Evolutionary conservation across 192 early-diverging fungal species (phyloP).

Genomic region (Backusella sp.): DNA sequence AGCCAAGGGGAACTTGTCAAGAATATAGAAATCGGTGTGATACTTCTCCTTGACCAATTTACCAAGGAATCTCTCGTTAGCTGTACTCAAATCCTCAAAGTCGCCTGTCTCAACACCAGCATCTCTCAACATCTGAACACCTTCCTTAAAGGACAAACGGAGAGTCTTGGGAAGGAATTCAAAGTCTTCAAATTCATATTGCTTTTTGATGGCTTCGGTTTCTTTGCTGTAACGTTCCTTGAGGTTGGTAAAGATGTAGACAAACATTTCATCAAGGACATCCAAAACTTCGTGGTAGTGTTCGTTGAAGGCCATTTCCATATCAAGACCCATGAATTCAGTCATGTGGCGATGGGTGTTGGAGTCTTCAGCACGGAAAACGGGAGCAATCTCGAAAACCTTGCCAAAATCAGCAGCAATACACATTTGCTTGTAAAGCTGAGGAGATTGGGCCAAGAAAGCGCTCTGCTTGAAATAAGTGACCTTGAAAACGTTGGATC

Average conservation of each 20-base stretch:
- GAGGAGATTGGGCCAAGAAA: constrained; percentile 96
- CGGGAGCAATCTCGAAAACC: constrained; percentile 96
- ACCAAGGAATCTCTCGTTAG: constrained; percentile 82
- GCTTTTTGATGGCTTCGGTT: constrained; percentile 80
- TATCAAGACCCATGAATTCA: constrained; percentile 96
- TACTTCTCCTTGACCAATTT: constrained; percentile 90
- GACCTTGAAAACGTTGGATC: constrained; percentile 97
- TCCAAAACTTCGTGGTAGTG: constrained; percentile 99
- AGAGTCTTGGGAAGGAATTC: constrained; percentile 82
- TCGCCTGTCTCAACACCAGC: constrained; percentile 89
- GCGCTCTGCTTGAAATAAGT: constrained; percentile 94
- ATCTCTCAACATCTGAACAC: constrained; percentile 83
- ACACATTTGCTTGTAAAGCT: constrained; percentile 99
- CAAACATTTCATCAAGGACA: constrained; percentile 89
- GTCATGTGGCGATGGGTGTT: constrained; percentile 99
- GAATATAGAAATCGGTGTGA: constrained; percentile 96
- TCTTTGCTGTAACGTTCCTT: constrained; percentile 80
- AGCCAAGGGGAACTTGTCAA: constrained; percentile 98
- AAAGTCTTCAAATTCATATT: constrained; percentile 93
- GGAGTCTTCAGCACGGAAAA: constrained; percentile 99
- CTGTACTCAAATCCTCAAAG: constrained; percentile 91
- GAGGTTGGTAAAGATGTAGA: constrained; percentile 88
- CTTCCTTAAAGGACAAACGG: constrained; percentile 85
- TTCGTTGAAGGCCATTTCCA: constrained; percentile 99
- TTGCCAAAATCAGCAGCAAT: constrained; percentile 96